phyloP scores from a whole-genome alignment of 495 filamentous ascomycete species.

The Neurospora sublineolata region DNA sequence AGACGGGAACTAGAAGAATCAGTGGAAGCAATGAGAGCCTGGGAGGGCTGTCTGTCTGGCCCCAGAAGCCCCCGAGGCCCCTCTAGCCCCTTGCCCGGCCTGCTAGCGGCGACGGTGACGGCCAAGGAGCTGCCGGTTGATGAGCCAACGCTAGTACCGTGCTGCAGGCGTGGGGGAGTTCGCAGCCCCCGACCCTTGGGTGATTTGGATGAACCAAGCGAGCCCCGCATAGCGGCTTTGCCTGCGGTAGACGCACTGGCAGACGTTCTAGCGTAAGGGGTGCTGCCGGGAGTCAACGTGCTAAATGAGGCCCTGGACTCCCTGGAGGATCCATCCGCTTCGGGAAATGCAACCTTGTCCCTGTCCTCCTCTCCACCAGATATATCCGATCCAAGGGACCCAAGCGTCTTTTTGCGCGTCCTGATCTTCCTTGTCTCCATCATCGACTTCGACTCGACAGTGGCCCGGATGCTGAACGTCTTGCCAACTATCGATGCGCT shows the following conservation, averaged over 20 bases:
- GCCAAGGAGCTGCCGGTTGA: background rate
- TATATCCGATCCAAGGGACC: background rate
- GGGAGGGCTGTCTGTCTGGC: background rate
- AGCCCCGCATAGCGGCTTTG: constrained; percentile 10
- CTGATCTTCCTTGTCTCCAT: constrained; percentile 5
- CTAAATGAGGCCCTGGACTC: background rate
- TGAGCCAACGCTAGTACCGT: background rate
- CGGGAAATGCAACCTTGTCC: constrained; percentile 13
- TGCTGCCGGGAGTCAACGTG: background rate
- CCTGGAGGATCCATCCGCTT: constrained; percentile 5
- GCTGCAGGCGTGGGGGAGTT: constrained; percentile 16
- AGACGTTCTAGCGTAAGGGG: background rate
- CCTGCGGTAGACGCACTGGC: background rate
- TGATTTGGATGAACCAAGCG: constrained; percentile 12
- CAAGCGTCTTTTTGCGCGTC: constrained; percentile 24
- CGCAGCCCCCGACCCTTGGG: constrained; percentile 5
- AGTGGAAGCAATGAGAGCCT: background rate
- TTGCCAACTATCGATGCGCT: constrained; percentile 17
- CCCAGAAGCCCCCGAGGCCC: background rate
- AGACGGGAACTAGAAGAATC: background rate
- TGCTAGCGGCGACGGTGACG: background rate
- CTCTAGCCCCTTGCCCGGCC: background rate
- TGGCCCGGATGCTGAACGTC: constrained; percentile 28
- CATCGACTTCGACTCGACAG: constrained; percentile 10
- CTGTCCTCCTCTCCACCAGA: background rate